phyloP scores from a whole-genome alignment of 2,329 filamentous ascomycete species.

The Penicillium vulpinum region DNA sequence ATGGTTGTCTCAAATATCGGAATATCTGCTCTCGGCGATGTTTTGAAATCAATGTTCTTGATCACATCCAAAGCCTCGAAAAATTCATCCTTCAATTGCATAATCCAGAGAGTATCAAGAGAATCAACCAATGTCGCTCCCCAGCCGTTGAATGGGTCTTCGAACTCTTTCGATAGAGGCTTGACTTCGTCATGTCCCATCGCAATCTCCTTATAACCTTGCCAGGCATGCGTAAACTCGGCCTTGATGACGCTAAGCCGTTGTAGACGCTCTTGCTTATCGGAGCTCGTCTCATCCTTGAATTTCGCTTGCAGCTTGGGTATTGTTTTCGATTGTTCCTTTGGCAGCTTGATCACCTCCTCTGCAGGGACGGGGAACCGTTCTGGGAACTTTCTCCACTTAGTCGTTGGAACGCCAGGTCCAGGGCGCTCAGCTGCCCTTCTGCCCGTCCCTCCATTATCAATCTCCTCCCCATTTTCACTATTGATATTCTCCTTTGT shows the following conservation, averaged over 20 bases:
- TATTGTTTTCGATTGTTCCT: constrained; percentile 66
- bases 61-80: constrained; percentile 72
- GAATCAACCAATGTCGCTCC: constrained; percentile 82
- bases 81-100: constrained; percentile 76
- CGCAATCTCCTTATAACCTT: constrained; percentile 74
- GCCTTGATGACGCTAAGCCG: constrained; percentile 68
- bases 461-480: constrained; percentile 23
- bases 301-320: constrained; percentile 77
- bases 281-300: constrained; percentile 59
- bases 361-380: constrained; percentile 72
- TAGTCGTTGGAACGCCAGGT: constrained; percentile 43
- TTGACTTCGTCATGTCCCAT: constrained; percentile 84
- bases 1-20: constrained; percentile 94
- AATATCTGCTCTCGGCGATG: constrained; percentile 65
- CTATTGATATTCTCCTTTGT: neutral
- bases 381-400: constrained; percentile 75
- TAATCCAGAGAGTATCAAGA: constrained; percentile 84
- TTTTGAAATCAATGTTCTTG: constrained; percentile 78
- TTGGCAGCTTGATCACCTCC: constrained; percentile 74
- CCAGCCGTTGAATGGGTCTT: constrained; percentile 89
- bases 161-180: constrained; percentile 66
- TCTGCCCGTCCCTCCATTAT: constrained; percentile 36
- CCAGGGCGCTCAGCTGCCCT: constrained; percentile 32
- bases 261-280: constrained; percentile 62
- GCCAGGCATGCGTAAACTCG: constrained; percentile 77